phyloP scores from a whole-genome alignment of 768 basidiomycete species.

The Hypholoma fasciculare region DNA sequence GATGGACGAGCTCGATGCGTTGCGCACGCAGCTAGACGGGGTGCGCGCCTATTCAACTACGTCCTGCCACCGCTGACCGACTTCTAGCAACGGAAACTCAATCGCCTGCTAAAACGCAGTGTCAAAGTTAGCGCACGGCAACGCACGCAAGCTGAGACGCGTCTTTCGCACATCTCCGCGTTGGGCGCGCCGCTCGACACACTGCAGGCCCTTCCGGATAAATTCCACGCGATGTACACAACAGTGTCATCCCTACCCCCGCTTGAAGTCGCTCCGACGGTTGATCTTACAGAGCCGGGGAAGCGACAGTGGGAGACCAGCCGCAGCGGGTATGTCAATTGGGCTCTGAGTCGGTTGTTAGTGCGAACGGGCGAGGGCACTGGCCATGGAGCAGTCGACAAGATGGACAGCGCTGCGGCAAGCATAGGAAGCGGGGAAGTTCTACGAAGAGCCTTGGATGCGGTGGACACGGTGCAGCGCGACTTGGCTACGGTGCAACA shows the following conservation, averaged over 20 bases:
- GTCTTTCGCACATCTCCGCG: constrained; percentile 42
- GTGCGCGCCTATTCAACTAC: constrained; percentile 41
- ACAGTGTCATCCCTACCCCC: constrained; percentile 50
- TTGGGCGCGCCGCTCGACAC: constrained; percentile 32
- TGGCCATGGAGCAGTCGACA: constrained; percentile 17
- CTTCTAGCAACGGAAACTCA: constrained; percentile 64
- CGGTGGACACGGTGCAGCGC: neutral
- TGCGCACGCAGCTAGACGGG: constrained; percentile 66
- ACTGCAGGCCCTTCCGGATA: constrained; percentile 38
- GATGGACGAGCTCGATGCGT: constrained; percentile 64
- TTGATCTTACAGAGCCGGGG: constrained; percentile 51
- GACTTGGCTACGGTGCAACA: neutral
- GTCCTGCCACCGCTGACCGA: neutral
- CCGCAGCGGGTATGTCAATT: constrained; percentile 73
- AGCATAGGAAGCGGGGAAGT: constrained; percentile 30
- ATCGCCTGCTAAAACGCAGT: constrained; percentile 54
- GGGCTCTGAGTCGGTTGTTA: constrained; percentile 66
- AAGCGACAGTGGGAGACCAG: constrained; percentile 80
- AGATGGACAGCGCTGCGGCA: constrained; percentile 17
- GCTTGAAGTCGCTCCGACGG: constrained; percentile 35
- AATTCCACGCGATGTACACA: constrained; percentile 45
- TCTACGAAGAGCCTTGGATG: neutral
- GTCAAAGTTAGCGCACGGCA: constrained; percentile 46
- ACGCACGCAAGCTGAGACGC: constrained; percentile 45
- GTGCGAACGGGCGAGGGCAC: constrained; percentile 19